Evolutionary conservation across 495 filamentous ascomycete species (phyloP).

Genomic region (Polyplosphaeria fusca): DNA sequence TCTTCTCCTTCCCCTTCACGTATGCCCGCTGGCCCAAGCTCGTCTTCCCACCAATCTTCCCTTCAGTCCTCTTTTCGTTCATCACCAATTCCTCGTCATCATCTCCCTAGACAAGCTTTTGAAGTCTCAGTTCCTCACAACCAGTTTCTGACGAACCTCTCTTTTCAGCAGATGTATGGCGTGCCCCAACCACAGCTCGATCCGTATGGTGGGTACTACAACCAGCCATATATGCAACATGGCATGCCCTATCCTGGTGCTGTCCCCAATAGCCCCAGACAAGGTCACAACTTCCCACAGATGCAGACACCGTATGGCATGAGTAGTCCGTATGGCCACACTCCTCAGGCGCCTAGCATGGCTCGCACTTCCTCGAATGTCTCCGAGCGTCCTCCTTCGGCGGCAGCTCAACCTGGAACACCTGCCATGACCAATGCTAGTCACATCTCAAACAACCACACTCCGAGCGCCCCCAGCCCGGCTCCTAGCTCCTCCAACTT

Average conservation of each 20-base stretch:
- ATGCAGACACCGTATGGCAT: slow-evolving; percentile 37
- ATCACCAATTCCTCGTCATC: background rate
- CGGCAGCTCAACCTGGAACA: slow-evolving; percentile 65
- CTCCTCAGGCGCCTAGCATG: slow-evolving; percentile 62
- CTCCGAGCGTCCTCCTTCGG: slow-evolving; percentile 74
- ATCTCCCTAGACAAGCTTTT: slow-evolving; percentile 41
- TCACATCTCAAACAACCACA: slow-evolving; percentile 48
- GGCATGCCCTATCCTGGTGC: slow-evolving; percentile 37
- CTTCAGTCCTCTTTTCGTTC: slow-evolving; percentile 48
- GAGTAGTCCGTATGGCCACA: slow-evolving; percentile 51
- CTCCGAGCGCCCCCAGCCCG: slow-evolving; percentile 57
- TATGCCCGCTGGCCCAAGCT: background rate
- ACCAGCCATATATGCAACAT: slow-evolving; percentile 51
- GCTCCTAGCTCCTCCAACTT: slow-evolving; percentile 46
- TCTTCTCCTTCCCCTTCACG: slow-evolving; percentile 7
- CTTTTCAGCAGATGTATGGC: slow-evolving; percentile 52
- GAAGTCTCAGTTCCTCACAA: slow-evolving; percentile 65
- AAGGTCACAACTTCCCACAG: slow-evolving; percentile 31
- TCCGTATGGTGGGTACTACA: slow-evolving; percentile 40
- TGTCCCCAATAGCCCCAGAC: slow-evolving; percentile 37
- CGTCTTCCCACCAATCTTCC: slow-evolving; percentile 28
- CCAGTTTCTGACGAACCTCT: slow-evolving; percentile 63
- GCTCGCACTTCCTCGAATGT: slow-evolving; percentile 81
- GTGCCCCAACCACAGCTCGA: slow-evolving; percentile 34
- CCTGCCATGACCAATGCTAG: slow-evolving; percentile 55